Evolutionary conservation across 2,329 filamentous ascomycete genomes (phyloP).

Genomic region (Phymatotrichopsis omnivora): DNA sequence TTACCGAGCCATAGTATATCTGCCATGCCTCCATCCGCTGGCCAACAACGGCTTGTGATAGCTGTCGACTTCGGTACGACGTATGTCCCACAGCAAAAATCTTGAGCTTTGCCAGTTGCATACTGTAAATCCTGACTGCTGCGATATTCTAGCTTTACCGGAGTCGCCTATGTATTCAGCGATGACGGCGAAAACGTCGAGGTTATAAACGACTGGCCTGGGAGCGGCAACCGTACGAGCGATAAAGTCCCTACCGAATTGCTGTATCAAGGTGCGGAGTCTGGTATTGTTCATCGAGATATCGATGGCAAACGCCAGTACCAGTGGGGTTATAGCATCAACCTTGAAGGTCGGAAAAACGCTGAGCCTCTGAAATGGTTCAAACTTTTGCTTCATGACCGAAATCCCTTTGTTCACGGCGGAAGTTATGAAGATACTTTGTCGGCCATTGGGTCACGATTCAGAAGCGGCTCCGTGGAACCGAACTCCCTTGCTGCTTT

Average conservation of each 20-base stretch:
- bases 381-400: constrained; percentile 1
- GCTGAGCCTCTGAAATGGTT: constrained; percentile 1
- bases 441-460: too few relatives aligned
- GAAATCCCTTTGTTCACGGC: too few relatives aligned
- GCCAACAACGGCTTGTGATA: constrained; percentile 45
- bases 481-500: constrained; percentile 11
- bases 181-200: not conserved
- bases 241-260: constrained; percentile 57
- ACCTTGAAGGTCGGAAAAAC: not conserved
- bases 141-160: not conserved
- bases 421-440: too few relatives aligned
- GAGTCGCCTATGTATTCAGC: not conserved
- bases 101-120: too few relatives aligned
- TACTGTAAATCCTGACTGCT: not conserved
- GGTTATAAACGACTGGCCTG: constrained; percentile 49
- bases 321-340: not conserved
- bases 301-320: not conserved
- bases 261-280: constrained; percentile 30
- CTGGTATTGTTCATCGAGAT: not conserved
- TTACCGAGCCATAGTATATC: too few relatives aligned
- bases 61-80: constrained; percentile 80
- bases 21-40: too few relatives aligned
- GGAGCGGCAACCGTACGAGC: constrained; percentile 74
- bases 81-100: constrained; percentile 34
- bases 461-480: too few relatives aligned